Conservation (phyloP, 768 basidiomycete species). For the Tulasnella sp. region DNA sequence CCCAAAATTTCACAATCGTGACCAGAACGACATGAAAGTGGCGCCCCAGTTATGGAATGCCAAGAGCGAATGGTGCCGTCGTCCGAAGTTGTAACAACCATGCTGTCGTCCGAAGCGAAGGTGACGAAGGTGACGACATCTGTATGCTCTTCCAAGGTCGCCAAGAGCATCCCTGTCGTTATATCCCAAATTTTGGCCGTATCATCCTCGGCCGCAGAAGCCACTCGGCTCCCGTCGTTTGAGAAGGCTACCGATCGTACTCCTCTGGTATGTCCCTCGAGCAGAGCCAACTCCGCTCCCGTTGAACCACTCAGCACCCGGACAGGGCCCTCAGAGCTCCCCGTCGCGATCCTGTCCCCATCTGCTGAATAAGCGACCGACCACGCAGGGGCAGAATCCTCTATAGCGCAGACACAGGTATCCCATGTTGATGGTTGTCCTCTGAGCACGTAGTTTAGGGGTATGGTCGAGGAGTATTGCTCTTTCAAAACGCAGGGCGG, state of each 20-base stretch:
- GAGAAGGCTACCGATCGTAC: neutral
- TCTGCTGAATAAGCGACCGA: conserved; percentile 1
- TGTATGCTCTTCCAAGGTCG: conserved; percentile 1
- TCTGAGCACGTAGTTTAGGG: neutral
- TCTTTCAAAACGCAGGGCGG: conserved; percentile 7
- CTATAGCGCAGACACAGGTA: neutral
- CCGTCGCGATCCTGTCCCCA: neutral
- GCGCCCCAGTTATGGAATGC: conserved; percentile 13
- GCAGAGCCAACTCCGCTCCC: neutral
- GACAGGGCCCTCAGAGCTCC: neutral
- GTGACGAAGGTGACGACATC: conserved; percentile 1
- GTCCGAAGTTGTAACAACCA: neutral
- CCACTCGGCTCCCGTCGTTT: conserved; percentile 17
- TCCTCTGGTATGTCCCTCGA: neutral
- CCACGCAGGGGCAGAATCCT: neutral
- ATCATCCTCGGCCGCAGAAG: neutral
- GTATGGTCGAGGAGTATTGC: neutral
- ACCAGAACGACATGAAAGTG: neutral
- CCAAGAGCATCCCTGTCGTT: conserved; percentile 4
- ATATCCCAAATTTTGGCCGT: conserved; percentile 17
- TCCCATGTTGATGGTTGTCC: conserved; percentile 22
- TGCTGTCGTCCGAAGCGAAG: neutral
- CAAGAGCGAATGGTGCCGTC: conserved; percentile 19
- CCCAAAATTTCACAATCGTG: neutral
- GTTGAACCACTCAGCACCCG: neutral